Percentiles rank a stretch among this genome's conserved stretches.
Conservation (phyloP, 2,329 filamentous ascomycete genomes). For the Cladorrhinum sp. region DNA sequence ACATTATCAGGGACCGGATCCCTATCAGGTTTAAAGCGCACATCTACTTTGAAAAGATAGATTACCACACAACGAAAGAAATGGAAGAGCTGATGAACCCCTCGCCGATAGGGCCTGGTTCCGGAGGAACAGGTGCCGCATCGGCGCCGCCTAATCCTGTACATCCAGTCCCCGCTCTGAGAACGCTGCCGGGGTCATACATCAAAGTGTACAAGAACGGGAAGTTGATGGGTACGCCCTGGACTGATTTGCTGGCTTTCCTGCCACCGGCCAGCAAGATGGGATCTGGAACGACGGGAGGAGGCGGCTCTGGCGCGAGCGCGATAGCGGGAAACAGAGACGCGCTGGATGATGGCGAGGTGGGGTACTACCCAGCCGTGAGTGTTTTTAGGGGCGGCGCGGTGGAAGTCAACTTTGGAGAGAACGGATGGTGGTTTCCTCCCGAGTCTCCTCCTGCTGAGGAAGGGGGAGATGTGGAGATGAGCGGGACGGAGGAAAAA, state of each 20-base stretch:
- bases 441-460: slow-evolving; percentile 48
- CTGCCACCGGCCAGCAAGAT: slow-evolving; percentile 83
- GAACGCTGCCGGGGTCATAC: slow-evolving; percentile 79
- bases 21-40: slow-evolving; percentile 92
- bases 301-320: too few species aligned
- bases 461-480: slow-evolving; percentile 49
- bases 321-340: slow-evolving; percentile 68
- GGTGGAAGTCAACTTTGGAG: slow-evolving; percentile 91
- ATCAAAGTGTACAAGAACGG: slow-evolving; percentile 96
- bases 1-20: slow-evolving; percentile 92
- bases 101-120: slow-evolving; percentile 44
- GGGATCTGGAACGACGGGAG: slow-evolving; percentile 48
- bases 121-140: slow-evolving; percentile 36
- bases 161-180: slow-evolving; percentile 69
- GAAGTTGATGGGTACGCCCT: slow-evolving; percentile 77
- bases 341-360: slow-evolving; percentile 87
- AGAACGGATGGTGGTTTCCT: slow-evolving; percentile 87
- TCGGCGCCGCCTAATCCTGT: slow-evolving; percentile 65
- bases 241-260: slow-evolving; percentile 84
- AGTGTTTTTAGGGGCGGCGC: slow-evolving; percentile 89
- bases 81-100: slow-evolving; percentile 81
- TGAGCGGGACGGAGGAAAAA: slow-evolving; percentile 35
- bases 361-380: slow-evolving; percentile 93
- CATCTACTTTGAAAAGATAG: slow-evolving; percentile 89
- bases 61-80: slow-evolving; percentile 83